These are phyloP conservation scores for Xylaria sp. DNA, from an alignment of 2,329 filamentous ascomycete genomes.

Conservation along the genomic window DNA sequence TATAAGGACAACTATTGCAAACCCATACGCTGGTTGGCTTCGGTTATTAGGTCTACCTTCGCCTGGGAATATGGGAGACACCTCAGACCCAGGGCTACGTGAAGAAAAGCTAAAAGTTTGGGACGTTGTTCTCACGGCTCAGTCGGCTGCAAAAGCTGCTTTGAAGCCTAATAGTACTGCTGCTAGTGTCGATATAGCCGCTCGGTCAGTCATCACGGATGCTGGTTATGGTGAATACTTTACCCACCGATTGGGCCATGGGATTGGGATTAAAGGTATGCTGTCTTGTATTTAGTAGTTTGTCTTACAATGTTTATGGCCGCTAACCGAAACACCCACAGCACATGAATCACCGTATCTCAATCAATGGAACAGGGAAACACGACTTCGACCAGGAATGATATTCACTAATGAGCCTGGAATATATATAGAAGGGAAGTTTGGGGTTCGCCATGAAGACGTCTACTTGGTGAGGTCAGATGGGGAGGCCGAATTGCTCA, in stretches of 20 bases:
- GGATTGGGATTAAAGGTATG: slow-evolving; percentile 69
- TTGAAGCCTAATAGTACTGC: slow-evolving; percentile 64
- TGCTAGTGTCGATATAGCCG: slow-evolving; percentile 69
- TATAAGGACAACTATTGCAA: background rate
- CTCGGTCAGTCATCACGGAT: slow-evolving; percentile 64
- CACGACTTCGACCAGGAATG: slow-evolving; percentile 65
- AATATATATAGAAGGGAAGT: slow-evolving; percentile 67
- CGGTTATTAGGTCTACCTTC: background rate
- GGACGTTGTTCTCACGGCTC: slow-evolving; percentile 70
- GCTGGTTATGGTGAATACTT: slow-evolving; percentile 69
- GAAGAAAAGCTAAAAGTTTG: slow-evolving; percentile 67
- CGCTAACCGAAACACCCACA: slow-evolving; percentile 19
- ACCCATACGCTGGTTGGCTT: slow-evolving; percentile 10
- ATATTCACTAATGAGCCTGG: slow-evolving; percentile 72
- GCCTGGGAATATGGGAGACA: background rate
- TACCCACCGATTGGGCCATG: slow-evolving; percentile 71
- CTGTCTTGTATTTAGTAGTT: background rate
- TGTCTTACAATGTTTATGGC: background rate
- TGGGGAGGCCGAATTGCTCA: slow-evolving; percentile 65
- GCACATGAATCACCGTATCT: slow-evolving; percentile 73
- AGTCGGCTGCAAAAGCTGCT: slow-evolving; percentile 63
- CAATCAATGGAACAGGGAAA: slow-evolving; percentile 67
- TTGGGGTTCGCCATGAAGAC: slow-evolving; percentile 72
- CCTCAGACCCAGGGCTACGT: slow-evolving; percentile 40
- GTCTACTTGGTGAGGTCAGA: slow-evolving; percentile 65